Evolutionary conservation across 2,329 filamentous ascomycete genomes (phyloP), one percentile per base, ranked within the genome.

Genomic region (Sclerotinia borealis): DNA sequence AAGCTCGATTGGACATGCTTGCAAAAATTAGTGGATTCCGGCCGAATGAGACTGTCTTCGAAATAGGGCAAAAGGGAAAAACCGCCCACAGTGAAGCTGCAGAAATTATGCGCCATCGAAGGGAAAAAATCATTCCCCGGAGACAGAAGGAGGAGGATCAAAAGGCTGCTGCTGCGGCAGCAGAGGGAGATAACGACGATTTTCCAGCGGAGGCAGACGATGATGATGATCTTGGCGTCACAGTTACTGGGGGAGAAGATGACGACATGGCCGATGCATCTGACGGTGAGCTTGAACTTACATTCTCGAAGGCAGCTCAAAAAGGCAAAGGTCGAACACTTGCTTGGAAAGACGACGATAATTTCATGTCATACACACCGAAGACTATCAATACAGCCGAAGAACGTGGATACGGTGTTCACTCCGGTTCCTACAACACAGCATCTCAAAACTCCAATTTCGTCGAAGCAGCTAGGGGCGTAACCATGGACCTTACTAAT

Each of bases 351-450:
- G 93, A 97, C 74, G 84, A 87, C 0, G 93, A 97, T 50, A 86
- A 95, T 70, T 99, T 96, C 85, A 98, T 99, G 92, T 90, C 91
- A 11, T 99, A 99, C 81, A 91, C 86, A 1, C 95, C 95, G 0
- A 88, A 90, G 66, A 87, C 86, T 48, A 83, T 85, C 70, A 95
- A 93, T 75, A 81, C 89, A 5, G 91, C 89, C 59, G 93, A 98
- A 77, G 92, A 97, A 74, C 89, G 91, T 61, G 95, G 88, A 15
- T 99, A 99, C 77, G 92, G 93, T 67, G 92, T 99, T 22, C 91
- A 96, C 76, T 90, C 91, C 0, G 92, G 92, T 56, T 86, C 84
- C 11, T 78, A 79, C 68, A 79, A 80, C 60, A 78, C 78, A 25
- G 76, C 77, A 36, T 77, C 77, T 41, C 73, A 77, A 63, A 83